Base-by-base conservation (phyloP, 2,329 filamentous ascomycete species). In the Corynespora cassiicola region DNA sequence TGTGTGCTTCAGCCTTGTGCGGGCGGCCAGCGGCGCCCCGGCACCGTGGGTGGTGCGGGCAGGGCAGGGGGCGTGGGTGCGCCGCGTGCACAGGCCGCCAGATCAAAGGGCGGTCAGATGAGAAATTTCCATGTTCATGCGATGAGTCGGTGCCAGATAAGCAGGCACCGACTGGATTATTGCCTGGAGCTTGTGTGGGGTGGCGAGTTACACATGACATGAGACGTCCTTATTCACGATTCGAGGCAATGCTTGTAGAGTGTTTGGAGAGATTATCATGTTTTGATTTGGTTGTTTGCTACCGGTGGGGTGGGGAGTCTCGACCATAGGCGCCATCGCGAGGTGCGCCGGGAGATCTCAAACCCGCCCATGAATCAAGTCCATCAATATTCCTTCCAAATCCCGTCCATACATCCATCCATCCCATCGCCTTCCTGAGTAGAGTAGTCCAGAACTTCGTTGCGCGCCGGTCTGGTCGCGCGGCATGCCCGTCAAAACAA, bases 351-450 rank as follows among this genome's bases (percentile, higher is more conserved):
- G 37, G 42, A 46, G 42, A 46, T 38, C 42, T 45, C 42, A 31
- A 36, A 36, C 36, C 42, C 27, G 35, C 42, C 28, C 32, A 26
- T 26, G 19, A 19, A 29, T 28, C 12, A 18, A 22, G 16, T 24
- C 24, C 7, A 26, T 24, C 32, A 35, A 24, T 10, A 19, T 19
- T 36, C 12, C 9, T 19, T 25, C 25, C 38, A 24, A n/a, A n/a
- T n/a, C n/a, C n/a, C n/a, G n/a, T n/a, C n/a, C n/a, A n/a, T n/a
- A n/a, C n/a, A n/a, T n/a, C 24, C 14, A 29, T 42, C 23, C 39
- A 30, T 22, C 22, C 36, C 37, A 36, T 44, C 31, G 42, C 40
- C 31, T 46, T 23, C 44, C 45, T 52, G 56, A 60, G 54, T 58
- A 48, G 56, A 53, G 54, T 57, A 48, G 45, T 41, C 31, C 16